Evolutionary conservation across 495 filamentous ascomycete genomes (phyloP), one percentile per base, ranked within the genome.

Genomic region (Penicillium alfredii): DNA sequence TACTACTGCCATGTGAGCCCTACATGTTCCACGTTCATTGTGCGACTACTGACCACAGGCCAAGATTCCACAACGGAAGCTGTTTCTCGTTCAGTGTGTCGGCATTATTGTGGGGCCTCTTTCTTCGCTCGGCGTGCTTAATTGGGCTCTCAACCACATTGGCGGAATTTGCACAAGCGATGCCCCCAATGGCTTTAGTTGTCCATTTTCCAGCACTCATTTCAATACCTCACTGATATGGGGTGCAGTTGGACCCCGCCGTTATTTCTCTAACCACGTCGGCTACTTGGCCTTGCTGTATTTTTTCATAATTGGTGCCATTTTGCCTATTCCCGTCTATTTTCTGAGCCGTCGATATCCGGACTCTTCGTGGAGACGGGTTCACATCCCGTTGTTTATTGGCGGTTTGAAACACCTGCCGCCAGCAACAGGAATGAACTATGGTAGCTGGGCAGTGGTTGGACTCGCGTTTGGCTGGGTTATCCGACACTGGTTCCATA

Each of bases 171-270:
- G 86, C 61, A 88, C 84, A 0, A 68, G 76, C 0, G 54, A 78
- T 25, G 84, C 83, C 17, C 68, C 84, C 50, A 88, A 90, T 54
- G 83, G 84, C 10, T 92, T 93, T 58, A 84, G 73, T 14, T 93
- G 86, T 46, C 87, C 87, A n/a, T 80, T 86, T 40, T 84, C 84
- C 0, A 76, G 82, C 14, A 86, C 88, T 0, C 82, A 88, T 60
- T 92, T 88, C 69, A 89, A 88, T 64, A 84, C 85, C 6, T 81
- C 74, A 38, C 80, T 92, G 32, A 72, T 93, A 28, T 93, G 86
- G 87, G 87, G 86, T n/a, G 81, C 88, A 19, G 80, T 92, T 24
- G 86, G 86, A 0, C 86, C 86, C 1, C 45, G 58, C 20, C 75
- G 85, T 30, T 88, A 87, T 66, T 58, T 53, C 38, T 30, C 29